Conservation (phyloP, 2,329 filamentous ascomycete species). For the Aspergillus quadricinctus region DNA sequence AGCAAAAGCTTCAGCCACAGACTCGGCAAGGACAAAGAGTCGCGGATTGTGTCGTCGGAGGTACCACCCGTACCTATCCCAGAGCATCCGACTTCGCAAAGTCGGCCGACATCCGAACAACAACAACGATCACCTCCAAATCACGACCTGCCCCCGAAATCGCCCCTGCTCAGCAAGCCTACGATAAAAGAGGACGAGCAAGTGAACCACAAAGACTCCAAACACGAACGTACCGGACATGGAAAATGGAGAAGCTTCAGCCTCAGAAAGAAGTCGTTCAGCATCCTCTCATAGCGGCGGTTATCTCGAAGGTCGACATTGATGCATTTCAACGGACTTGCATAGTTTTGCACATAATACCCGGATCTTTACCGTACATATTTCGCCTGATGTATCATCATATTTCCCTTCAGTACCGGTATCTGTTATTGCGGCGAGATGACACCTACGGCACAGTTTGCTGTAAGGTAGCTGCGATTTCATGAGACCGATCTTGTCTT, state of each 20-base stretch:
- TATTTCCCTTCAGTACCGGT: slow-evolving; percentile 12
- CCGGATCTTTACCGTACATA: slow-evolving; percentile 17
- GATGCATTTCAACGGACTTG: slow-evolving; percentile 2
- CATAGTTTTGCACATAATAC: slow-evolving; percentile 31
- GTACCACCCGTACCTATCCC: slow-evolving; percentile 15
- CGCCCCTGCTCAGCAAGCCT: slow-evolving; percentile 5
- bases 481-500: background rate
- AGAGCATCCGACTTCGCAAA: slow-evolving; percentile 13
- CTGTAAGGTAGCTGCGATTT: background rate
- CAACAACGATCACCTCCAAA: slow-evolving; percentile 5
- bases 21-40: slow-evolving; percentile 47
- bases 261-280: slow-evolving; percentile 43
- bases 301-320: background rate
- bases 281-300: slow-evolving; percentile 22
- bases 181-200: slow-evolving; percentile 16
- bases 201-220: slow-evolving; percentile 17
- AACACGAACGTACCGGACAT: slow-evolving; percentile 16
- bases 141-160: slow-evolving; percentile 3
- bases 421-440: slow-evolving; percentile 9
- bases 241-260: slow-evolving; percentile 40
- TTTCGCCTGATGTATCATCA: slow-evolving; percentile 29
- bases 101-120: slow-evolving; percentile 10
- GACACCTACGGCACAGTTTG: background rate
- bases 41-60: slow-evolving; percentile 25
- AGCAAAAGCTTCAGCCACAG: slow-evolving; percentile 77